phyloP scores from a whole-genome alignment of 1,284 basidiomycete genomes.

The Cutaneotrichosporon sp. region DNA sequence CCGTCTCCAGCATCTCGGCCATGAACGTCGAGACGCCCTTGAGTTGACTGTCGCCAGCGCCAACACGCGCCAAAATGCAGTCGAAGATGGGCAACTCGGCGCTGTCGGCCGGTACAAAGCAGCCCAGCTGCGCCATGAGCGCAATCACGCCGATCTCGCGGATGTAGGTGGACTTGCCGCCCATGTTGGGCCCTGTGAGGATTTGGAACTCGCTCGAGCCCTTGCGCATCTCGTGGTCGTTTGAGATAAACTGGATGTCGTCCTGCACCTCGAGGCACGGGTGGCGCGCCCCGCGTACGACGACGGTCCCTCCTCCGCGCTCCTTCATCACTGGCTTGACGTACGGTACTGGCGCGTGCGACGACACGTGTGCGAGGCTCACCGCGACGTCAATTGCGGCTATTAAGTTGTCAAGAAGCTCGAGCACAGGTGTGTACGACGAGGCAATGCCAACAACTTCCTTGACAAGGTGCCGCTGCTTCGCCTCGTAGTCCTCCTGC shows the following conservation, averaged over 20 bases:
- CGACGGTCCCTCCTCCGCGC: slow-evolving; percentile 73
- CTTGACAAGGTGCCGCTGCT: slow-evolving; percentile 81
- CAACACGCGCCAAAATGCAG: slow-evolving; percentile 92
- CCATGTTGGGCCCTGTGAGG: slow-evolving; percentile 86
- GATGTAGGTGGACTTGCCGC: slow-evolving; percentile 91
- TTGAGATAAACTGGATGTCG: slow-evolving; percentile 91
- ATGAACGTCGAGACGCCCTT: slow-evolving; percentile 99
- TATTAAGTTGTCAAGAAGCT: slow-evolving; percentile 80
- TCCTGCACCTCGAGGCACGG: slow-evolving; percentile 97
- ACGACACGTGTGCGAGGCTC: slow-evolving; percentile 86
- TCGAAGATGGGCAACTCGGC: slow-evolving; percentile 92
- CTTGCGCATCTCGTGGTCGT: slow-evolving; percentile 60
- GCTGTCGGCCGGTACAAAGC: slow-evolving; percentile 86
- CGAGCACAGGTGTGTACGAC: slow-evolving; percentile 86
- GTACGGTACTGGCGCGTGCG: slow-evolving; percentile 82
- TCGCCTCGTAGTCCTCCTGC: slow-evolving; percentile 68
- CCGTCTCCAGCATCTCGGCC: slow-evolving; percentile 95
- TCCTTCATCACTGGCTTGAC: slow-evolving; percentile 61
- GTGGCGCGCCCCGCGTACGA: slow-evolving; percentile 81
- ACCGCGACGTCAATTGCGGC: slow-evolving; percentile 90
- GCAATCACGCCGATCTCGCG: slow-evolving; percentile 89
- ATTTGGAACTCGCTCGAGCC: slow-evolving; percentile 55
- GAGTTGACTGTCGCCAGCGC: slow-evolving; percentile 94
- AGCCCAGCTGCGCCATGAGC: slow-evolving; percentile 92
- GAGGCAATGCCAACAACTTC: slow-evolving; percentile 92